Evolutionary conservation across 2,329 filamentous ascomycete species (phyloP), one percentile per base, ranked within the genome.

Genomic region (Calonectria pauciramosa): DNA sequence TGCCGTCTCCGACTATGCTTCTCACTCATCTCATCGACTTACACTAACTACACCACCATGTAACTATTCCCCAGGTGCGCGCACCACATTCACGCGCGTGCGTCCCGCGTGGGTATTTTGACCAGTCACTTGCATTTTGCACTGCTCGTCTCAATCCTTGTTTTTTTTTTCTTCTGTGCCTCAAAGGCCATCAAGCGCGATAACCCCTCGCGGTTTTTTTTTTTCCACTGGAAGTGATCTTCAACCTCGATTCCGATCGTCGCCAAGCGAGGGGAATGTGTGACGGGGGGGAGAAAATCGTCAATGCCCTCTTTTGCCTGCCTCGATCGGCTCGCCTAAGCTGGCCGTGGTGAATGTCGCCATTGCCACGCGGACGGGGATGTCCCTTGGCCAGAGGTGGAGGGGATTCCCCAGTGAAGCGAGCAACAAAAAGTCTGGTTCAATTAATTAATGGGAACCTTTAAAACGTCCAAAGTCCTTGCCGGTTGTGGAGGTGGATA

Each of bases 211-310:
- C 28, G 8, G n/a, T 28, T 18, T 23, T 38, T 36, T 38, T 23
- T 60, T 36, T 26, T 26, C 13, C 56, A 36, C 56, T 36, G 56
- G 20, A 60, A 60, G n/a, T 26, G 56, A 60, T 60, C 56, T 38
- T 38, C n/a, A 38, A 60, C 34, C 8, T n/a, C 56, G 56, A 60
- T 60, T 60, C n/a, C 56, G 56, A 60, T 60, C 34, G n/a, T 34
- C 56, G 34, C 34, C 56, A 60, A 36, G 56, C 30, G 56, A 23
- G 56, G 20, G 11, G 10, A 44, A 44, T 44, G 41, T 14, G 41
- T 18, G 18, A 44, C 41, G 41, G 41, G 41, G 34, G 5, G 11
- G 18, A 28, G 20, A n/a, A 32, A 56, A 34, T 36, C 30, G 32
- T 23, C 32, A 59, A 59, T 59, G 52, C 32, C 30, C n/a, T 14